Conservation (phyloP, 495 filamentous ascomycete genomes). For the Lindgomyces ingoldianus region DNA sequence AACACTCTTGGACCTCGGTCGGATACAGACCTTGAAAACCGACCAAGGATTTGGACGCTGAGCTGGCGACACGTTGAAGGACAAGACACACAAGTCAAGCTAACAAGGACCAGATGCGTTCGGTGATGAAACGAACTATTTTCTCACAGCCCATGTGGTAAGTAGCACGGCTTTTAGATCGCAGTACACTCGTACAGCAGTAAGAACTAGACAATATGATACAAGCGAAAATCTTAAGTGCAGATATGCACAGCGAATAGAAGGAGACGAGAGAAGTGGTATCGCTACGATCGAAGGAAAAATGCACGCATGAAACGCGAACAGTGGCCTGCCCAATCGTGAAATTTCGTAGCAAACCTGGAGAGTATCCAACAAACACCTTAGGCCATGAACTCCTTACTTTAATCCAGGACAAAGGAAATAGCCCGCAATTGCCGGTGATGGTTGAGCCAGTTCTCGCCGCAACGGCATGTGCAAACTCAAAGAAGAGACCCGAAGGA, state of each 20-base stretch:
- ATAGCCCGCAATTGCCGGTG: not conserved
- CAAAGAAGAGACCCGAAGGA: slow-evolving; percentile 20
- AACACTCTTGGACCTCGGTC: no score
- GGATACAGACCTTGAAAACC: no score
- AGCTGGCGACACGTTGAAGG: not conserved
- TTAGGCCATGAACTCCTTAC: no score
- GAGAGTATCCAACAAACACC: not conserved
- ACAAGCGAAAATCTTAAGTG: not conserved
- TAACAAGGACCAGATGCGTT: not conserved
- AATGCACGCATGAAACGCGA: not conserved
- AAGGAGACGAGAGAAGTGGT: not conserved
- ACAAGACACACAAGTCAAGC: not conserved
- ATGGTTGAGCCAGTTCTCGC: not conserved
- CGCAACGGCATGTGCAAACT: not conserved
- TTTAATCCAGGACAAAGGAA: not conserved
- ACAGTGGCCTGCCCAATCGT: not conserved
- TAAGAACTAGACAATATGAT: slow-evolving; percentile 1
- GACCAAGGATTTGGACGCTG: not conserved
- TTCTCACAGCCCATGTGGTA: not conserved
- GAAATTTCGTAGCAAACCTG: not conserved
- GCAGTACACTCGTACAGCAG: not conserved
- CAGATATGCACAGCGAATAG: not conserved
- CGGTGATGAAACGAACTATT: not conserved
- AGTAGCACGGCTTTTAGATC: not conserved
- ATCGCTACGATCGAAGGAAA: not conserved